Conservation (phyloP, 805 yeast species). For the Zygotorulaspora danielsina region DNA sequence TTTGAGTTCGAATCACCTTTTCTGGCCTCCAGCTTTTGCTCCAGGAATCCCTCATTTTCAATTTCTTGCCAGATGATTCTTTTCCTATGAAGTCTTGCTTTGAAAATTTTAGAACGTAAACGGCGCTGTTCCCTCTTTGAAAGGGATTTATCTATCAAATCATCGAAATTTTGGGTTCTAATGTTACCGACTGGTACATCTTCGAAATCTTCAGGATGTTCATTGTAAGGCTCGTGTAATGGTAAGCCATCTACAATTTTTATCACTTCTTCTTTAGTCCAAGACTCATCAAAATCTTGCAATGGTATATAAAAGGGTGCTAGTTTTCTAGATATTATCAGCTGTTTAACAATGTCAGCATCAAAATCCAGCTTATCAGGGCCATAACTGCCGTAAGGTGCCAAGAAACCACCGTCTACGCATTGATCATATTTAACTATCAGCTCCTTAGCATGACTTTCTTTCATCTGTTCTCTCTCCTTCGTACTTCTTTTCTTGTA, state of each 20-base stretch:
- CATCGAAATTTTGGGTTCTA: conserved; percentile 26
- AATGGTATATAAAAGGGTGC: conserved; percentile 92
- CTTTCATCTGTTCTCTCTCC: conserved; percentile 52
- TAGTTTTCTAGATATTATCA: conserved; percentile 63
- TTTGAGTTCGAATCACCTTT: conserved; percentile 23
- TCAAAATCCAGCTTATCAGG: conserved; percentile 69
- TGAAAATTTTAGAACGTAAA: conserved; percentile 30
- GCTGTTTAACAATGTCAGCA: conserved; percentile 62
- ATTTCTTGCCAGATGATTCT: conserved; percentile 47
- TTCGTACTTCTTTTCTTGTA: conserved; percentile 41
- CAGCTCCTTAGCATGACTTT: conserved; percentile 51
- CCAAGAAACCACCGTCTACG: conserved; percentile 92
- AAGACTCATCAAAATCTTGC: conserved; percentile 66
- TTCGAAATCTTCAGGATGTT: conserved; percentile 36
- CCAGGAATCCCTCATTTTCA: conserved; percentile 62
- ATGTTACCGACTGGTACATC: conserved; percentile 33
- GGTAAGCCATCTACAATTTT: conserved; percentile 46
- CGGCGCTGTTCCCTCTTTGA: conserved; percentile 33
- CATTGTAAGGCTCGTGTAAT: conserved; percentile 51
- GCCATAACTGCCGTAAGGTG: conserved; percentile 86
- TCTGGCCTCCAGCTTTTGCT: conserved; percentile 37
- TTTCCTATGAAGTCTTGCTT: conserved; percentile 37
- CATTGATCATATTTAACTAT: conserved; percentile 59
- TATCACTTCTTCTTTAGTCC: conserved; percentile 69
- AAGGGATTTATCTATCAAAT: conserved; percentile 27